phyloP scores from a whole-genome alignment of 495 filamentous ascomycete species.

The Penicillium ochrochloron region DNA sequence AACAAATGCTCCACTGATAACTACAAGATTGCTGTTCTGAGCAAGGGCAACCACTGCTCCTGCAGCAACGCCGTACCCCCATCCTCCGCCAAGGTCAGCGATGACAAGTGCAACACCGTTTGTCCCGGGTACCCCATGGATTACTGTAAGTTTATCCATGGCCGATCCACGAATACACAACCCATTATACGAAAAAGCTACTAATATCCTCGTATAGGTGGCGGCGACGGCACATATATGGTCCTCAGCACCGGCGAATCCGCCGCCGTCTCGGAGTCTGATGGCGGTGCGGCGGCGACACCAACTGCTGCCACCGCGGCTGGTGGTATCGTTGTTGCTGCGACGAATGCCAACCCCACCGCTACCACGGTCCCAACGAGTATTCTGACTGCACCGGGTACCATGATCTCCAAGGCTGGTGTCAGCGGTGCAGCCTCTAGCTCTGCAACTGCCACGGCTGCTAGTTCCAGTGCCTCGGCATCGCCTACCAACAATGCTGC shows the following conservation, averaged over 20 bases:
- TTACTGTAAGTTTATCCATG: constrained; percentile 37
- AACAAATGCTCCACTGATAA: constrained; percentile 31
- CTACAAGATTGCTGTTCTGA: constrained; percentile 38
- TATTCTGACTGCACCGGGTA: constrained; percentile 27
- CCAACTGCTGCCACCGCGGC: constrained; percentile 24
- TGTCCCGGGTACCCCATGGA: constrained; percentile 41
- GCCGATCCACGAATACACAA: neutral
- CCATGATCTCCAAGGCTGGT: constrained; percentile 18
- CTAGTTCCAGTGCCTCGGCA: constrained; percentile 14
- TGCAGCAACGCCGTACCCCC: constrained; percentile 43
- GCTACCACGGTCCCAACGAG: constrained; percentile 11
- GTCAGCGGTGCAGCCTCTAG: constrained; percentile 9
- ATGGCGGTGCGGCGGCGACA: constrained; percentile 6
- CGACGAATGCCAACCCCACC: constrained; percentile 20
- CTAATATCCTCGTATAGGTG: constrained; percentile 32
- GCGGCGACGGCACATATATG: constrained; percentile 38
- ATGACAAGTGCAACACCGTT: constrained; percentile 35
- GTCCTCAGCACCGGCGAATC: constrained; percentile 25
- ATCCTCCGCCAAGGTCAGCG: constrained; percentile 32
- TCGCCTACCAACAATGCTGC: constrained; percentile 28
- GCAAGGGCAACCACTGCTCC: constrained; percentile 38
- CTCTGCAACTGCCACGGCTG: constrained; percentile 7
- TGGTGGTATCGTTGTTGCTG: constrained; percentile 38
- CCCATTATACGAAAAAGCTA: constrained; percentile 1
- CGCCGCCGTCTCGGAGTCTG: constrained; percentile 11